These are phyloP conservation scores for Hymenoscyphus occultus DNA, from an alignment of 2,329 filamentous ascomycete genomes.

Conservation along the genomic window DNA sequence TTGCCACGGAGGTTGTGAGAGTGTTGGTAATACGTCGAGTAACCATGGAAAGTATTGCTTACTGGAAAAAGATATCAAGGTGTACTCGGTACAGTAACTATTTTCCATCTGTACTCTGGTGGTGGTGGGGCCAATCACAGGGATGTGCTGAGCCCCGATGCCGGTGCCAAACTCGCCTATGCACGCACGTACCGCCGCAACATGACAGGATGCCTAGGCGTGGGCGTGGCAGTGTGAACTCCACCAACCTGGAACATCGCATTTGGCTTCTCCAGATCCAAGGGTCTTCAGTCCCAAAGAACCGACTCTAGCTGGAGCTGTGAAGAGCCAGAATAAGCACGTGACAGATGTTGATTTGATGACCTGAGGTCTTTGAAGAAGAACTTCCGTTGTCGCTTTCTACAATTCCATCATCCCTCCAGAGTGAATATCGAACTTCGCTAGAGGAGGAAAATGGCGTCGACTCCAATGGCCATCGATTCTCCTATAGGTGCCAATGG, in stretches of 20 bases:
- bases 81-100: not conserved
- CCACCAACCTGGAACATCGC: not conserved
- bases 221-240: not conserved
- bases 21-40: slow-evolving; percentile 1
- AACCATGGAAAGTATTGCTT: not conserved
- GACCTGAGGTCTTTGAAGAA: not conserved
- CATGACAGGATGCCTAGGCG: too few relatives aligned
- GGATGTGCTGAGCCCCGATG: not conserved
- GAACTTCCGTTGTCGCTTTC: not conserved
- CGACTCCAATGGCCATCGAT: slow-evolving; percentile 36
- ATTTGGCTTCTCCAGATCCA: not conserved
- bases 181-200: not conserved
- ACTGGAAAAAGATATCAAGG: not conserved
- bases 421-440: not conserved
- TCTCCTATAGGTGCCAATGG: slow-evolving; percentile 33
- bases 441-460: slow-evolving; percentile 26
- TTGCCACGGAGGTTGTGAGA: not conserved
- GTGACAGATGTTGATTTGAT: not conserved
- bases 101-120: too few relatives aligned
- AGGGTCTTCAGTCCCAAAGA: not conserved
- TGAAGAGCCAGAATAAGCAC: not conserved
- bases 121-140: not conserved
- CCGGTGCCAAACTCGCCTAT: not conserved
- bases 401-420: not conserved
- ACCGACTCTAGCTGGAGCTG: not conserved